Evolutionary conservation across 257 asterid genomes (phyloP).

Genomic region (Phtheirospermum japonicum): DNA sequence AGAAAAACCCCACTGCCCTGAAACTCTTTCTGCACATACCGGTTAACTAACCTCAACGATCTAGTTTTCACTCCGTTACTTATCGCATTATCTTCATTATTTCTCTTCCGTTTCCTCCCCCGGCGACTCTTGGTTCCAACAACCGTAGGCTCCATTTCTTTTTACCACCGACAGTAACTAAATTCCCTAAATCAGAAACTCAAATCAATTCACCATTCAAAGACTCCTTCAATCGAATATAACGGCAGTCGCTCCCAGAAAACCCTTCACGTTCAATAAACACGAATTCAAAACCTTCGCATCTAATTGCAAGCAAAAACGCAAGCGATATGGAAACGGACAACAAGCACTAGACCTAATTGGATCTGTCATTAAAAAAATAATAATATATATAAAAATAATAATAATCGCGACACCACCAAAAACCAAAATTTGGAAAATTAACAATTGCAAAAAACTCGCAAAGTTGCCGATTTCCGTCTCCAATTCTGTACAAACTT

Average conservation of each 20-base stretch:
- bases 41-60: conserved; percentile 50
- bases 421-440: not conserved
- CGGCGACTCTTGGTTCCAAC: conserved; percentile 38
- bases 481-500: not conserved
- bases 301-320: not conserved
- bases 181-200: conserved; percentile 24
- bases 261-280: conserved; percentile 20
- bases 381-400: not conserved
- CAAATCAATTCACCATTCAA: conserved; percentile 25
- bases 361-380: conserved; percentile 8
- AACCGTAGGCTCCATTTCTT: conserved; percentile 53
- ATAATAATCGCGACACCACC: not conserved
- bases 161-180: conserved; percentile 22
- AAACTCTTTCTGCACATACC: conserved; percentile 69
- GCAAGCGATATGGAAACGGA: not conserved
- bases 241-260: conserved; percentile 10
- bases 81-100: conserved; percentile 43
- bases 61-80: conserved; percentile 41
- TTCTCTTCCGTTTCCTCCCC: conserved; percentile 72
- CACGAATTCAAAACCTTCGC: too few relatives aligned
- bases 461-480: not conserved
- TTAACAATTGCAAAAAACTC: not conserved
- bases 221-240: conserved; percentile 6
- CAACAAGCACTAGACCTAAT: not conserved
- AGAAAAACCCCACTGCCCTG: conserved; percentile 54